Conservation (phyloP, 306 rosid species). For the Castanea crenata region DNA sequence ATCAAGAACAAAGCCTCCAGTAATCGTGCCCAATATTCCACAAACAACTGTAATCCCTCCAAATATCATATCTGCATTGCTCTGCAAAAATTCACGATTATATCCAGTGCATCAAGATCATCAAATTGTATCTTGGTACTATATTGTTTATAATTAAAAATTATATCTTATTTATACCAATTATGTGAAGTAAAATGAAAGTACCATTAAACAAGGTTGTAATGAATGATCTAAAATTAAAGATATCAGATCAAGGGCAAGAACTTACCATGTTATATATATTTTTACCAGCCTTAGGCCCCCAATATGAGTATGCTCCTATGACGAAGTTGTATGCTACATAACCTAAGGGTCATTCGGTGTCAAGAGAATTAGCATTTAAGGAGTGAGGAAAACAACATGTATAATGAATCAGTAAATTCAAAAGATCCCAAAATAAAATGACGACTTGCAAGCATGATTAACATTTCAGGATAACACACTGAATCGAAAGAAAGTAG, state of each 20-base stretch:
- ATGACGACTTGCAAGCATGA: background rate
- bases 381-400: background rate
- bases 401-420: background rate
- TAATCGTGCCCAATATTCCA: conserved; percentile 76
- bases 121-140: conserved; percentile 10
- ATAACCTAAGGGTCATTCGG: conserved; percentile 48
- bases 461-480: conserved; percentile 13
- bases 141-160: conserved; percentile 3
- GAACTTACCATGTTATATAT: conserved; percentile 74
- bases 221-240: conserved; percentile 6
- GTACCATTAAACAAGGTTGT: background rate
- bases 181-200: background rate
- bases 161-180: conserved; percentile 4
- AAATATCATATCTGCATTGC: conserved; percentile 70
- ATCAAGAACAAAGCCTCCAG: conserved; percentile 73
- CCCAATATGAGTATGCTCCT: conserved; percentile 95
- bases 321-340: conserved; percentile 73
- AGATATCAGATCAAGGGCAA: conserved; percentile 6
- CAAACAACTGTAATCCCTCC: conserved; percentile 78
- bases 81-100: conserved; percentile 42
- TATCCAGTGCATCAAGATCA: conserved; percentile 7
- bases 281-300: conserved; percentile 77
- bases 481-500: conserved; percentile 4
- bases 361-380: conserved; percentile 9
- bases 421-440: background rate